These are phyloP conservation scores for Moricandia moricandioides DNA, from an alignment of 345 rosid genomes.

Conservation along the genomic window DNA sequence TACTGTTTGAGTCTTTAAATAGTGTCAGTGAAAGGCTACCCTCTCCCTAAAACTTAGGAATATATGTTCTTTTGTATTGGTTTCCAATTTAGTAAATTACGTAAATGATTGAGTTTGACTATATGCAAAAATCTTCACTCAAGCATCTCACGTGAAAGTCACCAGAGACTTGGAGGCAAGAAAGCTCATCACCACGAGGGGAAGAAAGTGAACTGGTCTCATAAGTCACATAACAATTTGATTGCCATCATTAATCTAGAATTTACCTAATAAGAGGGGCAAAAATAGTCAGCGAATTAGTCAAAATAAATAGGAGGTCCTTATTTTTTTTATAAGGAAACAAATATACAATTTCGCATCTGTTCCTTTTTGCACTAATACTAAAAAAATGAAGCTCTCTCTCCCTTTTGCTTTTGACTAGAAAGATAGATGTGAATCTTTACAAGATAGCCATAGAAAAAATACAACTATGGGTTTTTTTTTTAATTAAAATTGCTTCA, in stretches of 20 bases:
- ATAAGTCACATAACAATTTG: background rate
- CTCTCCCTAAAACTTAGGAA: background rate
- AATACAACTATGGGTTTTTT: background rate
- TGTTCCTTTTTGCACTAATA: background rate
- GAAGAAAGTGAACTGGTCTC: background rate
- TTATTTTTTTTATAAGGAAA: background rate
- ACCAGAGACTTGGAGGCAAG: conserved; percentile 1
- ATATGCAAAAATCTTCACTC: background rate
- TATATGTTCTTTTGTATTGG: background rate
- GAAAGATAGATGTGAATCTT: conserved; percentile 24
- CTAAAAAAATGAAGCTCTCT: background rate
- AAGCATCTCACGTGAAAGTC: conserved; percentile 16
- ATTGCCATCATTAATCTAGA: background rate
- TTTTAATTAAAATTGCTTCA: background rate
- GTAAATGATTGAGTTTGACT: conserved; percentile 1
- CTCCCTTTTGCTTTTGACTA: background rate
- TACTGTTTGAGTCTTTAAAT: conserved; percentile 15
- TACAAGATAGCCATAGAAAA: background rate
- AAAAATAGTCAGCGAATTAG: background rate
- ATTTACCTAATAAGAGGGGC: background rate
- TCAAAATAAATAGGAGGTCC: background rate
- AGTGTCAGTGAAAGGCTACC: conserved; percentile 3
- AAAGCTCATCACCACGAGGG: background rate
- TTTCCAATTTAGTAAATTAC: background rate
- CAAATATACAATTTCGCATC: conserved; percentile 4